phyloP scores from a whole-genome alignment of 306 rosid species.

The Herpetospermum pedunculosum region DNA sequence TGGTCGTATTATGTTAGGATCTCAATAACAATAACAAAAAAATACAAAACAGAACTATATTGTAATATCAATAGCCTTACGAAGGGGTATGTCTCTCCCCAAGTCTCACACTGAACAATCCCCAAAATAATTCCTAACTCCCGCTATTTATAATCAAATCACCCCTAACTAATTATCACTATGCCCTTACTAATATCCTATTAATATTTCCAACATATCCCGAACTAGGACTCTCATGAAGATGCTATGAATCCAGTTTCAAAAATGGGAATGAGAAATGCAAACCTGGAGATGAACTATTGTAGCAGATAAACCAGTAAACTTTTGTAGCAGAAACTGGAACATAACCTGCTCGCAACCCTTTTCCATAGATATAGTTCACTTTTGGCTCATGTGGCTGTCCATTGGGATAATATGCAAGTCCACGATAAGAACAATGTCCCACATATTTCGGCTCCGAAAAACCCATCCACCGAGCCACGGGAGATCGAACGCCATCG shows the following conservation, averaged over 20 bases:
- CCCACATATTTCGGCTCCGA: conserved; percentile 55
- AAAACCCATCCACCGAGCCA: conserved; percentile 89
- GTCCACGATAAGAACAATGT: conserved; percentile 72
- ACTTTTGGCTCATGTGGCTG: conserved; percentile 53
- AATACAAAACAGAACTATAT: too few relatives aligned
- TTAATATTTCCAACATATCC: too few relatives aligned
- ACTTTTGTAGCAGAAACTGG: conserved; percentile 83
- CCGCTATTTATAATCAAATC: too few relatives aligned
- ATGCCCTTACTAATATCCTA: too few relatives aligned
- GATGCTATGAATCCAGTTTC: background rate
- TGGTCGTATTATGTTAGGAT: too few relatives aligned
- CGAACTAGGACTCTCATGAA: too few relatives aligned
- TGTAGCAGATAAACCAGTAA: conserved; percentile 91
- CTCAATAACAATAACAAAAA: too few relatives aligned
- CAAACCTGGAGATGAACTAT: conserved; percentile 59
- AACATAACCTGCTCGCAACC: conserved; percentile 71
- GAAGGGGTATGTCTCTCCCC: too few relatives aligned
- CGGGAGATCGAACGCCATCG: conserved; percentile 74
- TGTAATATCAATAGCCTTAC: too few relatives aligned
- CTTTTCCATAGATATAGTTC: conserved; percentile 64
- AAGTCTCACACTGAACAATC: too few relatives aligned
- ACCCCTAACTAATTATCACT: too few relatives aligned
- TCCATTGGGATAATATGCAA: conserved; percentile 46
- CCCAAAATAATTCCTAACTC: too few relatives aligned
- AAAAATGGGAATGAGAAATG: background rate